A percentile compares a stretch with the other conserved stretches of the same genome.
phyloP scores from a whole-genome alignment of 768 basidiomycete genomes.

The Trametes cingulata region DNA sequence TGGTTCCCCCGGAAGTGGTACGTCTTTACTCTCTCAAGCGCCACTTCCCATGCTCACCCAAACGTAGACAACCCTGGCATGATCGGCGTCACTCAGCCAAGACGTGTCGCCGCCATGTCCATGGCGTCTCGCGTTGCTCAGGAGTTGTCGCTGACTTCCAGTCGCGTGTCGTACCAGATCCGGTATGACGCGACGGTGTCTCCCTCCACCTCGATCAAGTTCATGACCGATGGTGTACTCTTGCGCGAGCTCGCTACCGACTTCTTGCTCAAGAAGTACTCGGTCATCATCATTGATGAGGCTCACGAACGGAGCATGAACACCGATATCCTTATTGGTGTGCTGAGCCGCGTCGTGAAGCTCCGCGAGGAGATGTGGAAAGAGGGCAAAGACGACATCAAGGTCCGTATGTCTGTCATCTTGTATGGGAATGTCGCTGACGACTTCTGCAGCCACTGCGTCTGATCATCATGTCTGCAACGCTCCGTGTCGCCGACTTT shows the following conservation, averaged over 20 bases:
- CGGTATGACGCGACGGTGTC: constrained; percentile 96
- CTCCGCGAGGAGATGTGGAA: constrained; percentile 90
- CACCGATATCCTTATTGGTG: constrained; percentile 95
- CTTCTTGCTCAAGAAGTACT: constrained; percentile 92
- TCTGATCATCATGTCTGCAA: constrained; percentile 98
- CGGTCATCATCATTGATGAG: constrained; percentile 94
- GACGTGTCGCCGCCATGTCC: constrained; percentile 95
- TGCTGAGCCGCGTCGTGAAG: constrained; percentile 90
- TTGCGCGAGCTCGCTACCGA: constrained; percentile 90
- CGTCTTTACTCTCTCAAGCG: constrained; percentile 22
- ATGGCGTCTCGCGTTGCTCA: constrained; percentile 93
- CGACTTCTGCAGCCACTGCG: constrained; percentile 65
- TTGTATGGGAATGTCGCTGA: background rate
- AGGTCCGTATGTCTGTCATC: constrained; percentile 45
- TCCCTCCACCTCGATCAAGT: constrained; percentile 89
- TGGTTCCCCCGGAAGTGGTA: constrained; percentile 80
- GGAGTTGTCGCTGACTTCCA: constrained; percentile 83
- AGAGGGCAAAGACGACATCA: constrained; percentile 66
- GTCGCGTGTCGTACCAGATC: constrained; percentile 92
- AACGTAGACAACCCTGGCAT: constrained; percentile 89
- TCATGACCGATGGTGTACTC: constrained; percentile 99
- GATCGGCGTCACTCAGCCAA: constrained; percentile 96
- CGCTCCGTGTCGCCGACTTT: constrained; percentile 91
- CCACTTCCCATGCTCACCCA: constrained; percentile 9
- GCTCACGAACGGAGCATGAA: constrained; percentile 98